phyloP scores from a whole-genome alignment of 257 asterid genomes.

The Linderniella brevidens region DNA sequence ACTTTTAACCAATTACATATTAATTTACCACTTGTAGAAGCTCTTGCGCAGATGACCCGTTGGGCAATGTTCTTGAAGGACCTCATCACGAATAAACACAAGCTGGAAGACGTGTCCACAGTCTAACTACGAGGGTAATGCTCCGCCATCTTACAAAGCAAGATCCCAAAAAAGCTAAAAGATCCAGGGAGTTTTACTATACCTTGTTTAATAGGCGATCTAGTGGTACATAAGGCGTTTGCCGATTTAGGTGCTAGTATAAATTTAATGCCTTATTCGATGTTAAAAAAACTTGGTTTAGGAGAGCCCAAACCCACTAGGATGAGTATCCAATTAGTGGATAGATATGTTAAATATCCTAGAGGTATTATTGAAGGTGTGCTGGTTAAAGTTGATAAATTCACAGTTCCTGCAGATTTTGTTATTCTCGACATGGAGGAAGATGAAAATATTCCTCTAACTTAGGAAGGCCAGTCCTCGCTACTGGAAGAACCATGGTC shows the following conservation, averaged over 20 bases:
- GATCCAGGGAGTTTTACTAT: not conserved
- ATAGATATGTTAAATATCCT: not conserved
- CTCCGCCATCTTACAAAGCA: not conserved
- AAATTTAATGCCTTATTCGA: not conserved
- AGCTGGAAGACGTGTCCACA: not conserved
- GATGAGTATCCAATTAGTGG: too few species aligned
- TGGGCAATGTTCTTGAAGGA: not conserved
- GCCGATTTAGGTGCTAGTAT: not conserved
- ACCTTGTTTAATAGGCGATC: not conserved
- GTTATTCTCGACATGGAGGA: not conserved
- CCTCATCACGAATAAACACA: not conserved
- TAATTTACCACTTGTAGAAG: not conserved
- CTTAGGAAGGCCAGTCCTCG: not conserved
- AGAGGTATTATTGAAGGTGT: not conserved
- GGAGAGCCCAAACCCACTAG: not conserved
- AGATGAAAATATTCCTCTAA: not conserved
- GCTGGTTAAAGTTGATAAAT: not conserved
- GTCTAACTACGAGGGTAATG: not conserved
- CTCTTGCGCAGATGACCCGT: not conserved
- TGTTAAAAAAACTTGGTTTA: not conserved
- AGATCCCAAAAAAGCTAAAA: not conserved
- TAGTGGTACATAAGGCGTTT: not conserved
- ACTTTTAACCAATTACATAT: not conserved
- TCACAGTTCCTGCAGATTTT: not conserved
- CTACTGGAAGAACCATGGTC: not conserved